A percentile compares a stretch with the other conserved stretches of the same genome.
These are phyloP conservation scores for Monsonia emarginata DNA, from an alignment of 441 rosid genomes.

Conservation along the genomic window DNA sequence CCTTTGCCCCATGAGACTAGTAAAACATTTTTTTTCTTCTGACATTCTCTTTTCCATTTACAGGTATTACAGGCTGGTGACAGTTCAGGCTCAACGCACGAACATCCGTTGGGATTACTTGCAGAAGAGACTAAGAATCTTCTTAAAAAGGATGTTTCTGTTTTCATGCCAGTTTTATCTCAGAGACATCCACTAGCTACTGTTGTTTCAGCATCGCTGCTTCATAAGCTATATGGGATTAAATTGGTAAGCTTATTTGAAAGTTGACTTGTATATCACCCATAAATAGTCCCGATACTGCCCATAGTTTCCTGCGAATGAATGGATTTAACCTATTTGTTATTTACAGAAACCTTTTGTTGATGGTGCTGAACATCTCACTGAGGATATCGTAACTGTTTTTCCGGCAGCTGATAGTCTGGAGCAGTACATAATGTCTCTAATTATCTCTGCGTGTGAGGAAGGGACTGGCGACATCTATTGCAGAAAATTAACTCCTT, in stretches of 20 bases:
- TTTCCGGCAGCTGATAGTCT: constrained; percentile 89
- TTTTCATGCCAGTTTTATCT: constrained; percentile 67
- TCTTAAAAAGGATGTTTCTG: constrained; percentile 57
- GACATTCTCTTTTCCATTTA: constrained; percentile 14
- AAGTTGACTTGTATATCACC: constrained; percentile 14
- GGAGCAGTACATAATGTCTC: constrained; percentile 68
- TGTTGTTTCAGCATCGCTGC: constrained; percentile 65
- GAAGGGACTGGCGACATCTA: constrained; percentile 55
- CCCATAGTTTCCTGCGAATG: constrained; percentile 5
- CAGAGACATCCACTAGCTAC: constrained; percentile 78
- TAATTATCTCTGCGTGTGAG: constrained; percentile 51
- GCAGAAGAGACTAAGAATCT: constrained; percentile 80
- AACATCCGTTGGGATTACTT: constrained; percentile 78
- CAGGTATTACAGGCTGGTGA: constrained; percentile 67
- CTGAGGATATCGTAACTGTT: constrained; percentile 87
- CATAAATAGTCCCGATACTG: constrained; percentile 3
- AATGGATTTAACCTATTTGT: constrained; percentile 19
- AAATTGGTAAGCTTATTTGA: constrained; percentile 59
- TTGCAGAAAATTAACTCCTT: constrained; percentile 58
- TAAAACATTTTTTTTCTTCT: background rate
- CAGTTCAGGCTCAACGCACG: constrained; percentile 49
- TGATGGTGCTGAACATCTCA: constrained; percentile 77
- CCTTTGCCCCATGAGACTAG: background rate
- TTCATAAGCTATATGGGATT: constrained; percentile 80
- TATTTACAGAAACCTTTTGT: constrained; percentile 84